These are phyloP conservation scores for Raffaelea deltoideospora DNA, from an alignment of 2,329 filamentous ascomycete genomes.

Conservation along the genomic window DNA sequence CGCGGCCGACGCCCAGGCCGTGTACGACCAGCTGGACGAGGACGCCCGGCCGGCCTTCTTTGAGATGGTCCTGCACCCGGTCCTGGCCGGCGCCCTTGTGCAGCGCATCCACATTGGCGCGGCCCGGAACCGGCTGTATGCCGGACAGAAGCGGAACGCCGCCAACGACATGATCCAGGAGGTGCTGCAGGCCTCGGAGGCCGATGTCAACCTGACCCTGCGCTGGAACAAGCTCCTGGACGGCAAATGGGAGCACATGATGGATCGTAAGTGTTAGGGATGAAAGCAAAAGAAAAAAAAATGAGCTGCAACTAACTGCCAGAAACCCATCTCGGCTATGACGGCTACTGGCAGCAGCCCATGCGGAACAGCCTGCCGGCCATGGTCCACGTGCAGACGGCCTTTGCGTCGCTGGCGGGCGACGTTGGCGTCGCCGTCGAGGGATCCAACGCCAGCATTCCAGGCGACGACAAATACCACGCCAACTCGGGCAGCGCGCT, in stretches of 20 bases:
- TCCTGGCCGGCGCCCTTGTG: slow-evolving; percentile 39
- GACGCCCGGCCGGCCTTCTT: slow-evolving; percentile 43
- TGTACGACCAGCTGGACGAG: slow-evolving; percentile 38
- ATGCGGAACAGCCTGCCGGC: slow-evolving; percentile 54
- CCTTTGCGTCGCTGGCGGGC: slow-evolving; percentile 44
- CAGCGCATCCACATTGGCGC: slow-evolving; percentile 36
- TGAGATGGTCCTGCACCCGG: slow-evolving; percentile 45
- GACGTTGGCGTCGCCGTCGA: slow-evolving; percentile 50
- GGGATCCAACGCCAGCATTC: slow-evolving; percentile 49
- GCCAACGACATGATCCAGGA: slow-evolving; percentile 37
- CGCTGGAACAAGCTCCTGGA: slow-evolving; percentile 41
- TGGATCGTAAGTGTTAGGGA: slow-evolving; percentile 30
- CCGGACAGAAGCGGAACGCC: slow-evolving; percentile 36
- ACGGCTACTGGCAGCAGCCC: slow-evolving; percentile 52
- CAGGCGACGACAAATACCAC: slow-evolving; percentile 51
- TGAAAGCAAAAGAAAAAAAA: slow-evolving; percentile 4
- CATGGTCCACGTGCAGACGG: slow-evolving; percentile 41
- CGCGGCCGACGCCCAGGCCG: slow-evolving; percentile 33
- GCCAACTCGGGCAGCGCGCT: slow-evolving; percentile 36
- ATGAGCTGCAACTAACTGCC: too few relatives aligned
- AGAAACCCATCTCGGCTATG: slow-evolving; percentile 39
- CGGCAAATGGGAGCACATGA: slow-evolving; percentile 49
- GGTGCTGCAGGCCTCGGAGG: slow-evolving; percentile 37
- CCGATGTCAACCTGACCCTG: slow-evolving; percentile 38
- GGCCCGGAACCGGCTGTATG: slow-evolving; percentile 36